Conservation (phyloP, 148 eudicot genomes). For the Nyssa sinensis region DNA sequence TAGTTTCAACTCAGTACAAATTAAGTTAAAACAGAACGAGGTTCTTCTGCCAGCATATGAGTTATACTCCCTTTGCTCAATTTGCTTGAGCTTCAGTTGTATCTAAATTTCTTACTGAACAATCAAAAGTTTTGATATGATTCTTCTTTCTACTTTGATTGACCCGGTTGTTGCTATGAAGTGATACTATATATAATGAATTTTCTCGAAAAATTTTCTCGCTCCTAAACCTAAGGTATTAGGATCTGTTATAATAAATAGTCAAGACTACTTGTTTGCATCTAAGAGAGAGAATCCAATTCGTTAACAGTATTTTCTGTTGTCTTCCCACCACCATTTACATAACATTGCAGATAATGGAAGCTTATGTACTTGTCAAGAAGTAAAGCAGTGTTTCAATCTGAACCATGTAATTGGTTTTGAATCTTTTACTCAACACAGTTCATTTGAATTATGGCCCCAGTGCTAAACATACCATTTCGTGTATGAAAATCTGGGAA, state of each 20-base stretch:
- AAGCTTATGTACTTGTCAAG: no score
- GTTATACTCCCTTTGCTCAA: slow-evolving; percentile 3
- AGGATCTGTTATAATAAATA: no score
- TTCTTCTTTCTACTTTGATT: neutral
- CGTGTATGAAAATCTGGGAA: neutral
- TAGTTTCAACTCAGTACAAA: neutral
- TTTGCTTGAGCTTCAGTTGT: neutral
- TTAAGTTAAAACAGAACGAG: no score
- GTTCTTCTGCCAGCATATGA: neutral
- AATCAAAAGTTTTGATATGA: neutral
- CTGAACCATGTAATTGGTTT: no score
- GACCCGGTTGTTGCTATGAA: neutral
- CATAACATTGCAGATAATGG: neutral
- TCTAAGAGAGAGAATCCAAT: no score
- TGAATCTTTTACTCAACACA: no score
- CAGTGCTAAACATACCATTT: neutral
- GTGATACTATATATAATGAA: no score
- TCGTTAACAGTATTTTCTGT: no score
- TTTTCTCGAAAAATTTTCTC: no score
- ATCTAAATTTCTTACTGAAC: neutral
- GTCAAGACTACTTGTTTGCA: no score
- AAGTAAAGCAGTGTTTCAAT: no score
- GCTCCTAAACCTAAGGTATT: no score
- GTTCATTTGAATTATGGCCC: neutral
- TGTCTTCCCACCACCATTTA: neutral